These are phyloP conservation scores for Tarenaya hassleriana DNA, from an alignment of 345 rosid genomes.

Conservation along the genomic window DNA sequence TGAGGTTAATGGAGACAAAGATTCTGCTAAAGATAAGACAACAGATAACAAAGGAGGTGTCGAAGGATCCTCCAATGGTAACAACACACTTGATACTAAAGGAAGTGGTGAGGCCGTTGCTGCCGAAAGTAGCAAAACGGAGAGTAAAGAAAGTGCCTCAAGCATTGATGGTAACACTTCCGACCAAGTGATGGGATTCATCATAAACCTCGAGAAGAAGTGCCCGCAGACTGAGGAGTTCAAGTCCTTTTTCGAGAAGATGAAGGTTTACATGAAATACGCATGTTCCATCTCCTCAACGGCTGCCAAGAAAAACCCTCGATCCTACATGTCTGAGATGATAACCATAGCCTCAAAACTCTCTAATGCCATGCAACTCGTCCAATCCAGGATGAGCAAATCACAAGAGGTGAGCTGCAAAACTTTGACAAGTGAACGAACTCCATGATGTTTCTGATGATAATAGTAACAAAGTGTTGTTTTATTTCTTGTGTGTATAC, in stretches of 20 bases:
- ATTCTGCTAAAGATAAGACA: too few relatives aligned
- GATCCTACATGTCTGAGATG: conserved; percentile 7
- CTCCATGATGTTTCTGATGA: background rate
- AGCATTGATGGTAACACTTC: too few relatives aligned
- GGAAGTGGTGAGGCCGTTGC: too few relatives aligned
- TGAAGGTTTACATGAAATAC: conserved; percentile 17
- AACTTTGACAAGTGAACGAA: too few relatives aligned
- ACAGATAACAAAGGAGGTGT: too few relatives aligned
- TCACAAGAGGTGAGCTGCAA: conserved; percentile 17
- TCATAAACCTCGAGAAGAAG: conserved; percentile 26
- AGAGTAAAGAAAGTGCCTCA: background rate
- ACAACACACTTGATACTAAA: too few relatives aligned
- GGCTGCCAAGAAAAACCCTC: background rate
- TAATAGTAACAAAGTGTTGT: background rate
- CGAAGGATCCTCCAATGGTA: too few relatives aligned
- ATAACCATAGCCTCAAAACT: conserved; percentile 13
- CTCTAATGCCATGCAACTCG: conserved; percentile 18
- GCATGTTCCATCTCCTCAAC: background rate
- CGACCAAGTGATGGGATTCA: conserved; percentile 14
- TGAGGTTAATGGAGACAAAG: too few relatives aligned
- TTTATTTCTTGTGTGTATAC: too few relatives aligned
- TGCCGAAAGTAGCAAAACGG: too few relatives aligned
- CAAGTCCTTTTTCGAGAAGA: conserved; percentile 24
- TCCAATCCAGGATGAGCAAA: conserved; percentile 17
- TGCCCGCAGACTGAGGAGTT: conserved; percentile 27